These are phyloP conservation scores for Malus hybrid DNA, from an alignment of 331 rosid genomes.

Conservation along the genomic window DNA sequence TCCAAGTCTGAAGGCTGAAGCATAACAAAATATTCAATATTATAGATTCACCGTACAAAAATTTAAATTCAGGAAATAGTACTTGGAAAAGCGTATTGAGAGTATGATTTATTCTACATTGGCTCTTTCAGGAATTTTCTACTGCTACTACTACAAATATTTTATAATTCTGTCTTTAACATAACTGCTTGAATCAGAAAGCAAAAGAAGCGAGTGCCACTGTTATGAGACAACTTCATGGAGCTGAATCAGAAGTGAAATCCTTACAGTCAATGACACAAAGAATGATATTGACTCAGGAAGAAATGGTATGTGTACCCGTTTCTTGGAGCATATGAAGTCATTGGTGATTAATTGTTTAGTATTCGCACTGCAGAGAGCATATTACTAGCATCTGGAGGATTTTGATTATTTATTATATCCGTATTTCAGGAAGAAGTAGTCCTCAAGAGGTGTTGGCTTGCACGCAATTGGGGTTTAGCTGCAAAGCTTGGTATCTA, in stretches of 20 bases:
- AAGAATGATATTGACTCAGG: conserved; percentile 91
- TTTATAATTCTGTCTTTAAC: background rate
- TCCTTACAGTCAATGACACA: conserved; percentile 87
- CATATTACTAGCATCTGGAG: conserved; percentile 8
- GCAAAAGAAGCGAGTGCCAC: conserved; percentile 61
- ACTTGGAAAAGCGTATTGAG: no score
- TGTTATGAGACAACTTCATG: conserved; percentile 47
- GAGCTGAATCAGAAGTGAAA: conserved; percentile 85
- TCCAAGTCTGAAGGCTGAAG: background rate
- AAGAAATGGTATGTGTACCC: conserved; percentile 73
- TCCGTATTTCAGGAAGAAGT: conserved; percentile 81
- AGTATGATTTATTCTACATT: no score
- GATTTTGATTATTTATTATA: conserved; percentile 15
- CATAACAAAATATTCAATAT: background rate
- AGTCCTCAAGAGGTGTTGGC: conserved; percentile 98
- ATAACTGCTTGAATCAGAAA: conserved; percentile 36
- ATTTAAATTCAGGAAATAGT: no score
- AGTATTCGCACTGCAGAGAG: background rate
- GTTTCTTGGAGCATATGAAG: conserved; percentile 12
- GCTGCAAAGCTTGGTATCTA: conserved; percentile 74
- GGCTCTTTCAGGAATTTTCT: background rate
- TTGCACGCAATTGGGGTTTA: conserved; percentile 98
- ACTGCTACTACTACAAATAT: background rate
- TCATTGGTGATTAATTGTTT: conserved; percentile 15
- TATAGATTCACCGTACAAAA: no score